A percentile compares a stretch with the other conserved stretches of the same genome.
phyloP scores from a whole-genome alignment of 1,284 basidiomycete genomes.

The Trametes versicolor region DNA sequence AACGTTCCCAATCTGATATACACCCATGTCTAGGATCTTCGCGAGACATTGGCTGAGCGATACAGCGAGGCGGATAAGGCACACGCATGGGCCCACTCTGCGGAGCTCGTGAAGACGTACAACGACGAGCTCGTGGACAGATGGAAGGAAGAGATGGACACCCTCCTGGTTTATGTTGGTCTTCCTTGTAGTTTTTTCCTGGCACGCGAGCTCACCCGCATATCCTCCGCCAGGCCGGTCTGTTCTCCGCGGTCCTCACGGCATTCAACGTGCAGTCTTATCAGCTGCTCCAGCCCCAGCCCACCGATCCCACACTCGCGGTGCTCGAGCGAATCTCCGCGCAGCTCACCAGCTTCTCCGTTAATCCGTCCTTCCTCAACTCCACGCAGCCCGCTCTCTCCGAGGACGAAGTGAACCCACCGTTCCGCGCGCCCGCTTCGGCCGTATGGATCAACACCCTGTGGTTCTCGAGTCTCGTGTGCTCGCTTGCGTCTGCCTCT shows the following conservation, averaged over 20 bases:
- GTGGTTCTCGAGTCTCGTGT: slow-evolving; percentile 74
- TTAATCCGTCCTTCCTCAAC: slow-evolving; percentile 14
- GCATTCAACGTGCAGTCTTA: slow-evolving; percentile 25
- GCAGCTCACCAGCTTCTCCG: slow-evolving; percentile 17
- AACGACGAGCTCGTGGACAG: slow-evolving; percentile 19
- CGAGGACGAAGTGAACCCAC: background rate
- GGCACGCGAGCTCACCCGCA: background rate
- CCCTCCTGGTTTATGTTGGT: slow-evolving; percentile 22
- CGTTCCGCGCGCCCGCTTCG: slow-evolving; percentile 10
- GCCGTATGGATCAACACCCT: slow-evolving; percentile 65
- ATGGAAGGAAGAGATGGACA: slow-evolving; percentile 27
- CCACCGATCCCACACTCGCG: slow-evolving; percentile 5
- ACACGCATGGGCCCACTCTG: slow-evolving; percentile 14
- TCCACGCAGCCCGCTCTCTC: slow-evolving; percentile 17
- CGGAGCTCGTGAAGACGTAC: slow-evolving; percentile 21
- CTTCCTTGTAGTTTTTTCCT: background rate
- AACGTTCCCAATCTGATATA: background rate
- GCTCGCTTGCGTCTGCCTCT: slow-evolving; percentile 57
- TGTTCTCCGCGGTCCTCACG: slow-evolving; percentile 23
- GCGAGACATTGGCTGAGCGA: slow-evolving; percentile 7
- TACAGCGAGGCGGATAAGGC: slow-evolving; percentile 18
- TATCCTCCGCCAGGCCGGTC: slow-evolving; percentile 13
- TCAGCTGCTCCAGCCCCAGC: slow-evolving; percentile 18
- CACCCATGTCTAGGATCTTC: slow-evolving; percentile 9
- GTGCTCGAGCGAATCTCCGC: slow-evolving; percentile 16